Evolutionary conservation across 495 filamentous ascomycete species (phyloP).

Genomic region (Glonium stellatum): DNA sequence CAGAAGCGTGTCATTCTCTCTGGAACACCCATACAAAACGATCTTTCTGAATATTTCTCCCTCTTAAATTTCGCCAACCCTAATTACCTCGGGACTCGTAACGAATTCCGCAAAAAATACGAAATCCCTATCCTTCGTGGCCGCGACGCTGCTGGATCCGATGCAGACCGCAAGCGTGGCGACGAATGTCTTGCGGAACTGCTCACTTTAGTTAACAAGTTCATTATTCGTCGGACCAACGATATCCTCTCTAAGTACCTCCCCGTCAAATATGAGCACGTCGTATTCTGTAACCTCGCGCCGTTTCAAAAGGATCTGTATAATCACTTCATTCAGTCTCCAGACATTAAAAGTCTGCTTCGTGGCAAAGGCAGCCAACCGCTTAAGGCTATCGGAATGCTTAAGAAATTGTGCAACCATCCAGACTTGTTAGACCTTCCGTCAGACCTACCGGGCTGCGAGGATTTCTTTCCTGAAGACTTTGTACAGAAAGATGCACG

Average conservation of each 20-base stretch:
- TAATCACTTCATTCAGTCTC: constrained; percentile 92
- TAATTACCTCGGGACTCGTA: constrained; percentile 76
- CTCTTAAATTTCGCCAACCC: constrained; percentile 97
- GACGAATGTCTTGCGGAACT: constrained; percentile 80
- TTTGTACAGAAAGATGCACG: constrained; percentile 80
- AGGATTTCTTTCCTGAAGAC: constrained; percentile 76
- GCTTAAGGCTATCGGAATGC: constrained; percentile 87
- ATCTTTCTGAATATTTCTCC: constrained; percentile 94
- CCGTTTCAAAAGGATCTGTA: constrained; percentile 90
- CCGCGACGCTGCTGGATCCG: constrained; percentile 82
- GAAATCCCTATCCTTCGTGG: constrained; percentile 90
- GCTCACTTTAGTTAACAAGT: constrained; percentile 84
- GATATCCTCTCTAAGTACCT: constrained; percentile 97
- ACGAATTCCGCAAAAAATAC: constrained; percentile 91
- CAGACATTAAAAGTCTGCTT: constrained; percentile 86
- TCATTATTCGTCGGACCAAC: constrained; percentile 97
- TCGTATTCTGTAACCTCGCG: constrained; percentile 97
- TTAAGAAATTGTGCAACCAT: constrained; percentile 99
- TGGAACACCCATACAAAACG: constrained; percentile 96
- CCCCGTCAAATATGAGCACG: constrained; percentile 98
- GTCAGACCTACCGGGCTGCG: constrained; percentile 79
- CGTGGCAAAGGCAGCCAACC: constrained; percentile 94
- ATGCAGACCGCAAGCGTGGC: constrained; percentile 73
- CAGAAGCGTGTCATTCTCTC: constrained; percentile 89
- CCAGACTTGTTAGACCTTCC: constrained; percentile 85